Percentiles rank a stretch among this genome's conserved stretches.
Conservation (phyloP, 2,329 filamentous ascomycete genomes). For the Tolypocladium endophyticum region DNA sequence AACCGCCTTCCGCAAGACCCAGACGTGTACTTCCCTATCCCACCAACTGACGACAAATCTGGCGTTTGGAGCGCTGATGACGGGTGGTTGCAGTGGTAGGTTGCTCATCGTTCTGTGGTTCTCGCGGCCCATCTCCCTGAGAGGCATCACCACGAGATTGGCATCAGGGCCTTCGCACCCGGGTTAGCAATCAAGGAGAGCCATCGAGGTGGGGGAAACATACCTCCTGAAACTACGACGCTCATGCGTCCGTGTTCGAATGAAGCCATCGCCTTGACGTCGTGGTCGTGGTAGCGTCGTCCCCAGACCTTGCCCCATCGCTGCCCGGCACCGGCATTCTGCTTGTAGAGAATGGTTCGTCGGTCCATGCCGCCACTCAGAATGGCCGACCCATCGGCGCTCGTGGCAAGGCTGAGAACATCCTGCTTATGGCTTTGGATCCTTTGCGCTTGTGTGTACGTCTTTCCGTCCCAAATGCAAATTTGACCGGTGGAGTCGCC, state of each 20-base stretch:
- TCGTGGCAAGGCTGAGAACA: conserved; percentile 77
- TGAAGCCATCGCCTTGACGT: conserved; percentile 87
- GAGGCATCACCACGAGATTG: conserved; percentile 68
- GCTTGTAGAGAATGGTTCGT: conserved; percentile 73
- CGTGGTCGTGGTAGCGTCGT: conserved; percentile 79
- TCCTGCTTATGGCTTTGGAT: conserved; percentile 84
- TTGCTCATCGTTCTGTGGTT: conserved; percentile 74
- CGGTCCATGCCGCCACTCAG: conserved; percentile 89
- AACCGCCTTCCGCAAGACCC: conserved; percentile 45
- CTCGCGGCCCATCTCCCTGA: conserved; percentile 65
- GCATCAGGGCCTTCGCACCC: conserved; percentile 68
- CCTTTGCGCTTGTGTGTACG: conserved; percentile 77
- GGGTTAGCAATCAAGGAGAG: conserved; percentile 2
- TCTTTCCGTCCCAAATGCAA: conserved; percentile 87
- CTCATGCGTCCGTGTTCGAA: conserved; percentile 80
- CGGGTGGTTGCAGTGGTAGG: conserved; percentile 66
- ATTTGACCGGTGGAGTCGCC: conserved; percentile 92
- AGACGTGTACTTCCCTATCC: conserved; percentile 79
- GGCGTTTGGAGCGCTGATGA: conserved; percentile 61
- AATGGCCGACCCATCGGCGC: conserved; percentile 68
- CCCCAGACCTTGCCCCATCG: conserved; percentile 84
- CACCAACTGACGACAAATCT: conserved; percentile 85
- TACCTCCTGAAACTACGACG: conserved; percentile 83
- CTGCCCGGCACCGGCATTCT: conserved; percentile 44
- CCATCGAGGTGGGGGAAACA: background rate